Percentiles rank a stretch among this genome's conserved stretches.
These are phyloP conservation scores for Botryotinia convoluta DNA, from an alignment of 2,329 filamentous ascomycete species.

Conservation along the genomic window DNA sequence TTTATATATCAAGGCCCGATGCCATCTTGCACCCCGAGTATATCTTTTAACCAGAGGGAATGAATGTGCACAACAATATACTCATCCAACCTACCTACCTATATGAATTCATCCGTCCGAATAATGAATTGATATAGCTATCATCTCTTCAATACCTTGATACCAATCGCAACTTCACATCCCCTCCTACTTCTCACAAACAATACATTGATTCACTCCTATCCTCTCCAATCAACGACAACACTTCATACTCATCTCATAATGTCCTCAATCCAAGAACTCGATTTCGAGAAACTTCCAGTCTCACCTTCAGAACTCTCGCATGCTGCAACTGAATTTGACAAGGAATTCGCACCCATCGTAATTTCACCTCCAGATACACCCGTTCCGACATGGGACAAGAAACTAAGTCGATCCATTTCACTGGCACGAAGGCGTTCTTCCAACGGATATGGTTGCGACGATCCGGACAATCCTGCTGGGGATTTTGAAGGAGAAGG, in stretches of 20 bases:
- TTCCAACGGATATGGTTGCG: slow-evolving; percentile 39
- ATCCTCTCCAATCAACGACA: neutral
- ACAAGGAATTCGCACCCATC: slow-evolving; percentile 32
- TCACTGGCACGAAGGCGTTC: slow-evolving; percentile 30
- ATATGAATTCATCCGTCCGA: neutral
- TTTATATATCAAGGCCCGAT: neutral
- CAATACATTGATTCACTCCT: neutral
- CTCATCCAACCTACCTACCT: neutral
- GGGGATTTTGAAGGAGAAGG: slow-evolving; percentile 29
- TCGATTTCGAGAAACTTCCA: neutral
- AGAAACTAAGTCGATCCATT: slow-evolving; percentile 19
- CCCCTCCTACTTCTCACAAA: neutral
- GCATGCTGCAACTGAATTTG: neutral
- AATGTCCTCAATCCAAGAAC: neutral
- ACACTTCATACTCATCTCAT: neutral
- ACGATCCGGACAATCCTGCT: slow-evolving; percentile 26
- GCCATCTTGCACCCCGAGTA: neutral
- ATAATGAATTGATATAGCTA: neutral
- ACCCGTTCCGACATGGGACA: neutral
- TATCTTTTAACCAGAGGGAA: neutral
- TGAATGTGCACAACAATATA: neutral
- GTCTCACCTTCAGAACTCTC: neutral
- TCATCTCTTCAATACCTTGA: neutral
- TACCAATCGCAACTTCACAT: neutral
- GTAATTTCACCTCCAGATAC: neutral